A percentile compares a stretch with the other conserved stretches of the same genome.
phyloP scores from a whole-genome alignment of 2,329 filamentous ascomycete genomes.

The Curvularia hawaiiensis region DNA sequence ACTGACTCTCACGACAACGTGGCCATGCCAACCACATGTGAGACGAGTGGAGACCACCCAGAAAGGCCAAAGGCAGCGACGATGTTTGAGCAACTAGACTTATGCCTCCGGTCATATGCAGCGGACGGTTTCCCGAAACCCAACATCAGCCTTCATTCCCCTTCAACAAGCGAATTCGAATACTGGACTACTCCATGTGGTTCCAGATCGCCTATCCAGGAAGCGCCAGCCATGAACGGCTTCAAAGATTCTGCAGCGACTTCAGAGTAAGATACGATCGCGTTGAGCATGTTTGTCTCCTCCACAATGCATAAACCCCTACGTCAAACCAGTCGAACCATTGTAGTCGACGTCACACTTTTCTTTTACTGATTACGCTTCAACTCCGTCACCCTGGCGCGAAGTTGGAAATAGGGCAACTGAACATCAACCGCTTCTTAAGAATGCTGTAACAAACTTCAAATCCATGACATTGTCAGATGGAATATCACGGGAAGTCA shows the following conservation, averaged over 20 bases:
- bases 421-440: not conserved
- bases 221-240: not conserved
- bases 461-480: not conserved
- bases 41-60: not conserved
- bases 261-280: not conserved
- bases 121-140: not conserved
- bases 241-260: not conserved
- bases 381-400: not conserved
- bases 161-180: not conserved
- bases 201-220: not conserved
- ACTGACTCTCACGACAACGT: not conserved
- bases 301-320: not conserved
- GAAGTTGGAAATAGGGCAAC: not conserved
- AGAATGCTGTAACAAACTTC: not conserved
- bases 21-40: not conserved
- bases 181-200: not conserved
- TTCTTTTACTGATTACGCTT: not conserved
- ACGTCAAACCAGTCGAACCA: not conserved
- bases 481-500: not conserved
- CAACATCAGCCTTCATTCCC: not conserved
- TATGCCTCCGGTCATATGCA: not conserved
- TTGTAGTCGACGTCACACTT: not conserved
- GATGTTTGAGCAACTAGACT: not conserved
- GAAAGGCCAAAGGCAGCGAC: not conserved
- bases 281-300: not conserved